A percentile compares a stretch with the other conserved stretches of the same genome.
Conservation (phyloP, 2,329 filamentous ascomycete species). For the Scleromitrula shiraiana region DNA sequence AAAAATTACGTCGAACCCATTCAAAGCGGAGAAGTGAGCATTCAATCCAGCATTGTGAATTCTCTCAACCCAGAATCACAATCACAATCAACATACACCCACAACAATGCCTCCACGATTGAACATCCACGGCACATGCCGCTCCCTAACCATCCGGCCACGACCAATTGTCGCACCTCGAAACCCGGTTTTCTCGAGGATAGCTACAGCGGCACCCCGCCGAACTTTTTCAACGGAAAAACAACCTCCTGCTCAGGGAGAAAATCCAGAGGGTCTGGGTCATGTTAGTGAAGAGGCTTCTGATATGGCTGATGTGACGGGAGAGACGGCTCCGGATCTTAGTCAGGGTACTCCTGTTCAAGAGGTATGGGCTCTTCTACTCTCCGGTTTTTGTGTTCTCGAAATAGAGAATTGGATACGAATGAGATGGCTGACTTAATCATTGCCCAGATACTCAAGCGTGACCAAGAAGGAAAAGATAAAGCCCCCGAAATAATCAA, state of each 20-base stretch:
- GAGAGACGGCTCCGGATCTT: constrained; percentile 50
- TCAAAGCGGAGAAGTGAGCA: no score
- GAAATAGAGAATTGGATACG: constrained; percentile 9
- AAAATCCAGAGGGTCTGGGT: constrained; percentile 45
- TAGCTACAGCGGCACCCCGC: constrained; percentile 13
- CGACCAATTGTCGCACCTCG: constrained; percentile 30
- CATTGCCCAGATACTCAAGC: constrained; percentile 57
- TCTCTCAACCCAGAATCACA: no score
- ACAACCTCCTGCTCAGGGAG: constrained; percentile 29
- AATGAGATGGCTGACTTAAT: no score
- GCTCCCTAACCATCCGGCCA: constrained; percentile 35
- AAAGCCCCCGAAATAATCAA: constrained; percentile 61
- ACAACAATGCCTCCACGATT: constrained; percentile 47
- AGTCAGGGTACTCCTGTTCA: constrained; percentile 58
- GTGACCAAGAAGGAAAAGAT: constrained; percentile 52
- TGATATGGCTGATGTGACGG: constrained; percentile 49
- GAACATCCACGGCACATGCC: constrained; percentile 39
- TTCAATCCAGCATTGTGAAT: neutral
- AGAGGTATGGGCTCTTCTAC: constrained; percentile 44
- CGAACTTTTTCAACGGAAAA: constrained; percentile 28
- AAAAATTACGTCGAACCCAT: no score
- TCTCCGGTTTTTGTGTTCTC: no score
- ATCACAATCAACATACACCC: constrained; percentile 1
- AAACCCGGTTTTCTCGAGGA: constrained; percentile 20
- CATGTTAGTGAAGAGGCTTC: constrained; percentile 60